phyloP scores from a whole-genome alignment of 805 yeast genomes.

The Debaryomyces tyrocola region DNA sequence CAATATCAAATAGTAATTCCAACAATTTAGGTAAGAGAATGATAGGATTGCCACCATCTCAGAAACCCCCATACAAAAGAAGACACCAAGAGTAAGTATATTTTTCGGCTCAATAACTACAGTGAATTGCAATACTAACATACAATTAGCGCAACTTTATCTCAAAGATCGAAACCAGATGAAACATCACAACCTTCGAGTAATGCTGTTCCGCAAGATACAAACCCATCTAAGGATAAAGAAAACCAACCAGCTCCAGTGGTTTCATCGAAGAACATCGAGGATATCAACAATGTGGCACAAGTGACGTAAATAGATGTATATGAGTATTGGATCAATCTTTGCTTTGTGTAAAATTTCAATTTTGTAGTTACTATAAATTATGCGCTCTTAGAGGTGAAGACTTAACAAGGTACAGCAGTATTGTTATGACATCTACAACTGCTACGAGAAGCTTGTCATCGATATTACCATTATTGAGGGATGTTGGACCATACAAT shows the following conservation, averaged over 20 bases:
- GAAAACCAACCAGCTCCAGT: constrained; percentile 1
- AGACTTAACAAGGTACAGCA: not conserved
- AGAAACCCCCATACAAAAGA: constrained; percentile 23
- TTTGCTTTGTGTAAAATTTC: not conserved
- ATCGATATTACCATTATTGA: constrained; percentile 13
- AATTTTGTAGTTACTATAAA: too few species aligned
- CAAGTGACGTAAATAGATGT: not conserved
- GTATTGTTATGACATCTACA: not conserved
- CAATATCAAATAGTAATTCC: not conserved
- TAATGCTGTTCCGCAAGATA: not conserved
- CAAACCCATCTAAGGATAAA: constrained; percentile 1
- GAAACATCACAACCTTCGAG: not conserved
- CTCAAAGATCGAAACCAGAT: not conserved
- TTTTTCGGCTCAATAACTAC: not conserved
- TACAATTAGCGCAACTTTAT: not conserved
- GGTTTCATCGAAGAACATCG: not conserved
- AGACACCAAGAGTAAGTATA: constrained; percentile 19
- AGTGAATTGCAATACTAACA: constrained; percentile 1
- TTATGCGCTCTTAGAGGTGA: too few species aligned
- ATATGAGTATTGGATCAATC: too few species aligned
- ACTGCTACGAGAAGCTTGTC: not conserved
- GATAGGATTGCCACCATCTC: constrained; percentile 35
- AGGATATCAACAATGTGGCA: not conserved
- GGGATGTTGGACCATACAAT: constrained; percentile 37
- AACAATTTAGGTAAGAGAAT: constrained; percentile 26